Evolutionary conservation across 305 asterid species (phyloP).

Genomic region (Fraxinus baroniana): DNA sequence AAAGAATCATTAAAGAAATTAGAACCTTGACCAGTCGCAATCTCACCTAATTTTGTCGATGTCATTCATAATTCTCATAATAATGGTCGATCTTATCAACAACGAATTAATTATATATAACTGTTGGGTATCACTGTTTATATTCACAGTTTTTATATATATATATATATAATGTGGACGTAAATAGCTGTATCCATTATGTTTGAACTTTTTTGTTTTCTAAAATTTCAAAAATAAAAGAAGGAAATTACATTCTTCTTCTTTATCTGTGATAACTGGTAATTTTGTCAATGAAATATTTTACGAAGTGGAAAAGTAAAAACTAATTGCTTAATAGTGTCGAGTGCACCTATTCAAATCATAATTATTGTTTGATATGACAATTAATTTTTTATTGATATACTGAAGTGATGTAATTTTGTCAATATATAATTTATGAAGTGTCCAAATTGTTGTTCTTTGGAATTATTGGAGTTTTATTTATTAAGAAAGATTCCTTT

Average conservation of each 20-base stretch:
- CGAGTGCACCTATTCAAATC: not conserved
- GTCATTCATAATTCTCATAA: not conserved
- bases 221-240: too few relatives aligned
- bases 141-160: too few relatives aligned
- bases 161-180: too few relatives aligned
- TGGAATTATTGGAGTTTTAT: not conserved
- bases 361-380: not conserved
- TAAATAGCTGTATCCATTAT: too few relatives aligned
- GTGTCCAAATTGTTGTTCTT: not conserved
- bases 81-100: not conserved
- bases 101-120: too few relatives aligned
- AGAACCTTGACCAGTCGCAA: not conserved
- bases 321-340: too few relatives aligned
- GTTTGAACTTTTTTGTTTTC: too few relatives aligned
- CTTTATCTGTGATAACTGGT: too few relatives aligned
- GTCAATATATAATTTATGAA: not conserved
- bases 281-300: too few relatives aligned
- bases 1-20: not conserved
- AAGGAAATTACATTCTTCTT: too few relatives aligned
- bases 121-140: too few relatives aligned
- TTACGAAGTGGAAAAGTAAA: too few relatives aligned
- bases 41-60: not conserved
- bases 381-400: not conserved
- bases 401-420: not conserved
- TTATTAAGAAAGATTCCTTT: not conserved